These are phyloP conservation scores for Hericium erinaceus DNA, from an alignment of 768 basidiomycete genomes.

Conservation along the genomic window DNA sequence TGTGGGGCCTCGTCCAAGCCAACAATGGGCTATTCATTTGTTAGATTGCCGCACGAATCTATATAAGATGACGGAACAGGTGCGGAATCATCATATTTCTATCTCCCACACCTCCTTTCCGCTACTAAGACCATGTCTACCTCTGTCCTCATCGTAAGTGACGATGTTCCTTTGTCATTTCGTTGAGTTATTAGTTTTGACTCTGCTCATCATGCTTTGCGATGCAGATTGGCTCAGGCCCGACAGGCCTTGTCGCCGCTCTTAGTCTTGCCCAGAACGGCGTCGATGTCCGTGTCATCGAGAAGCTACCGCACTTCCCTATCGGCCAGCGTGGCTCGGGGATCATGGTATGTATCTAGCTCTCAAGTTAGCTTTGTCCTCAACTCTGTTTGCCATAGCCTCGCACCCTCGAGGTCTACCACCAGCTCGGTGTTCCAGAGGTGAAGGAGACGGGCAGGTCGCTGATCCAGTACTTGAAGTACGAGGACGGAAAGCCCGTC, in stretches of 20 bases:
- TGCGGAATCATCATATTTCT: too few species aligned
- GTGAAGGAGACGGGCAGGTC: background rate
- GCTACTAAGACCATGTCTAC: too few species aligned
- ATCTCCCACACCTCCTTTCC: too few species aligned
- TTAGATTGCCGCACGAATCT: too few species aligned
- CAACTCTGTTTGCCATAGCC: background rate
- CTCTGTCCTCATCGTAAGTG: too few species aligned
- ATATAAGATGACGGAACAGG: too few species aligned
- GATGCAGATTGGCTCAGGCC: background rate
- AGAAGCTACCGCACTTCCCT: background rate
- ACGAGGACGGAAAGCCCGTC: background rate
- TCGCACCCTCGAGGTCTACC: conserved; percentile 1
- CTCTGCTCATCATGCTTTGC: too few species aligned
- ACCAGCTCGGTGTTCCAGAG: background rate
- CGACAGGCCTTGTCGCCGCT: conserved; percentile 2
- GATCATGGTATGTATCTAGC: background rate
- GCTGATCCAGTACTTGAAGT: background rate
- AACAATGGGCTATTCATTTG: too few species aligned
- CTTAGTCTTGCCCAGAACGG: conserved; percentile 2
- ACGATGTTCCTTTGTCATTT: too few species aligned
- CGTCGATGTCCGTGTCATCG: conserved; percentile 3
- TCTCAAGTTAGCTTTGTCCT: background rate
- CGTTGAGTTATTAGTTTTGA: too few species aligned
- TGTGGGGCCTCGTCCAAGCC: too few species aligned
- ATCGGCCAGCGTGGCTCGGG: conserved; percentile 6